Percentiles rank a stretch among this genome's conserved stretches.
These are phyloP conservation scores for Yarrowia yakushimensis DNA, from an alignment of 805 yeast species.

Conservation along the genomic window DNA sequence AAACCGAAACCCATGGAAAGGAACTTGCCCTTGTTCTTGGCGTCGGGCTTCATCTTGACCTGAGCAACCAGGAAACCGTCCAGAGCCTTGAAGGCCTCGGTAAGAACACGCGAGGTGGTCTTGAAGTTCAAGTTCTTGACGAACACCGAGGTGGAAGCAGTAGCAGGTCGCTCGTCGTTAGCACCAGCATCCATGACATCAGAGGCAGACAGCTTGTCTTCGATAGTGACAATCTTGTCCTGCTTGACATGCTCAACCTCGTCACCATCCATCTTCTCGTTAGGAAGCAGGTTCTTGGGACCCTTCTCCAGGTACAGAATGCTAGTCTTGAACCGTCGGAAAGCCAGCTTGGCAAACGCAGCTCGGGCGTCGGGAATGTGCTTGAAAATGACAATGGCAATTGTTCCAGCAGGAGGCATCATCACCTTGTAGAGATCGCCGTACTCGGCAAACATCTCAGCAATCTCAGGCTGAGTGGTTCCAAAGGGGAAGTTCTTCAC, in stretches of 20 bases:
- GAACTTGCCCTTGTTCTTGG: constrained; percentile 61
- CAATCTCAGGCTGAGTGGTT: constrained; percentile 73
- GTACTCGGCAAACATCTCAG: constrained; percentile 72
- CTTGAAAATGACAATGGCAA: constrained; percentile 87
- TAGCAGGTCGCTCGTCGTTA: constrained; percentile 47
- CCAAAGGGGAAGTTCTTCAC: constrained; percentile 91
- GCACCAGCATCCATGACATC: constrained; percentile 32
- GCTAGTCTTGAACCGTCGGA: constrained; percentile 80
- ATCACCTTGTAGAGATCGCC: constrained; percentile 77
- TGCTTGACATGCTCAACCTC: constrained; percentile 38
- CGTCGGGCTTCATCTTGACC: constrained; percentile 84
- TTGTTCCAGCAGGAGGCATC: constrained; percentile 96
- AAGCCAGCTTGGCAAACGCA: constrained; percentile 85
- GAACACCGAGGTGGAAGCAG: constrained; percentile 83
- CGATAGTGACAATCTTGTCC: constrained; percentile 32
- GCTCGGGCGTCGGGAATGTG: constrained; percentile 80
- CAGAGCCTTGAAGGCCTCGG: constrained; percentile 60
- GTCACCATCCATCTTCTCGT: constrained; percentile 39
- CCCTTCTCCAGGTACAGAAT: constrained; percentile 92
- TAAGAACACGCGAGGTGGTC: constrained; percentile 59
- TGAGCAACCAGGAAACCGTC: constrained; percentile 80
- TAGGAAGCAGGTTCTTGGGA: constrained; percentile 71
- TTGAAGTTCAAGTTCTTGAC: constrained; percentile 88
- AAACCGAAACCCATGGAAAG: constrained; percentile 98
- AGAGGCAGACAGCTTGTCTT: constrained; percentile 38